phyloP scores from a whole-genome alignment of 2,329 filamentous ascomycete species.

The Pseudocercospora macadamiae region DNA sequence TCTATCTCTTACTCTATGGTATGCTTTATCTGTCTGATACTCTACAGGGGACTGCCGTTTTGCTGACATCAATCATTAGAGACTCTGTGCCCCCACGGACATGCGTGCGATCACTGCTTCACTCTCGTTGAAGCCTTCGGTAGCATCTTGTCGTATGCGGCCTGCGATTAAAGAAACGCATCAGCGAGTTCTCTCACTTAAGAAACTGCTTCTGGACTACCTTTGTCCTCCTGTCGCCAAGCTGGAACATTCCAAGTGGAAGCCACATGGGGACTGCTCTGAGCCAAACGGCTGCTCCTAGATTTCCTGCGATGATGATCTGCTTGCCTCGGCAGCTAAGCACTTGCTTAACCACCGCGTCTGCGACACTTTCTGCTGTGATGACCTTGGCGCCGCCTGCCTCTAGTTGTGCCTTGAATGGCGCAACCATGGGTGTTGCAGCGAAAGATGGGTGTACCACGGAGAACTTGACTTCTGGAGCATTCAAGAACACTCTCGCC shows the following conservation, averaged over 20 bases:
- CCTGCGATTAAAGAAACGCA: background rate
- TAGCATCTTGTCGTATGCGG: constrained; percentile 12
- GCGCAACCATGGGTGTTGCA: constrained; percentile 44
- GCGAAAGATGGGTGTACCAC: constrained; percentile 49
- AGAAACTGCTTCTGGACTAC: constrained; percentile 11
- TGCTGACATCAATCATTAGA: constrained; percentile 4
- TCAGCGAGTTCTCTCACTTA: background rate
- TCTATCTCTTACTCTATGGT: constrained; percentile 4
- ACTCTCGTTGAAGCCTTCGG: background rate
- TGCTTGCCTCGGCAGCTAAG: constrained; percentile 46
- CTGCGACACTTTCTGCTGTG: constrained; percentile 44
- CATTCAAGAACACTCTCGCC: constrained; percentile 46
- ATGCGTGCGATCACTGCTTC: background rate
- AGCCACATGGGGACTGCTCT: constrained; percentile 21
- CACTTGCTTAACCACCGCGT: constrained; percentile 50
- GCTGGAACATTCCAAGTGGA: constrained; percentile 18
- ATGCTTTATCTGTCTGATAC: constrained; percentile 4
- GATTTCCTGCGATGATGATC: constrained; percentile 41
- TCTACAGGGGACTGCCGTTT: constrained; percentile 4
- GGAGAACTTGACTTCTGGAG: constrained; percentile 48
- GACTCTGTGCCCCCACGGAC: background rate
- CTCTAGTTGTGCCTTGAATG: constrained; percentile 39
- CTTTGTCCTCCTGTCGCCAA: constrained; percentile 16
- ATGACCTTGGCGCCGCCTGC: constrained; percentile 39
- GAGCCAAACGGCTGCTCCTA: constrained; percentile 17